Evolutionary conservation across 2,329 filamentous ascomycete species (phyloP).

Genomic region (Cryphonectria parasitica): DNA sequence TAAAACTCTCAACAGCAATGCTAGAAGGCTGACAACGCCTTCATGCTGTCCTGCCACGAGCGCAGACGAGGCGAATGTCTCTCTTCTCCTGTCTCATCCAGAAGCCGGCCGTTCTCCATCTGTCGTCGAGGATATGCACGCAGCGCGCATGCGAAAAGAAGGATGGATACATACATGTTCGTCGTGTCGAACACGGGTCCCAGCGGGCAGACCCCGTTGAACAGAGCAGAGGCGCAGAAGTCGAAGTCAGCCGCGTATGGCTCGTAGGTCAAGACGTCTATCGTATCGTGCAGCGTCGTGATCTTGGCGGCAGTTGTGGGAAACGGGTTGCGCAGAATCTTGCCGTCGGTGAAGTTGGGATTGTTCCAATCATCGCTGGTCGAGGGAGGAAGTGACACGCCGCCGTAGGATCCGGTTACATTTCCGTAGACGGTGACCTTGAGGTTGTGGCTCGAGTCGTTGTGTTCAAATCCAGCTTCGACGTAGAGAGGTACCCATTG

Average conservation of each 20-base stretch:
- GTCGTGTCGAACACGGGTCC: constrained; percentile 67
- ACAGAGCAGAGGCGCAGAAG: constrained; percentile 69
- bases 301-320: constrained; percentile 52
- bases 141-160: neutral
- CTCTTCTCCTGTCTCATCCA: neutral
- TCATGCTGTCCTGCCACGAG: constrained; percentile 16
- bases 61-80: neutral
- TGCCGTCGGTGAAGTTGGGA: constrained; percentile 65
- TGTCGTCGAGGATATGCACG: neutral
- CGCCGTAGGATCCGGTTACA: constrained; percentile 72
- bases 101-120: neutral
- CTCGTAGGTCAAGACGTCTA: constrained; percentile 78
- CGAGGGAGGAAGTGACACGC: constrained; percentile 61
- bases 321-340: constrained; percentile 71
- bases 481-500: constrained; percentile 81
- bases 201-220: constrained; percentile 73
- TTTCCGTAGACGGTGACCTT: constrained; percentile 87
- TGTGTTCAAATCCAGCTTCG: constrained; percentile 72
- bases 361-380: constrained; percentile 66
- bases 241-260: constrained; percentile 60
- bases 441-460: constrained; percentile 64
- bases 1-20: constrained; percentile 25
- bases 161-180: constrained; percentile 41
- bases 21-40: constrained; percentile 1
- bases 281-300: constrained; percentile 73